Evolutionary conservation across 2,329 filamentous ascomycete genomes (phyloP).

Genomic region (Pseudopyrenochaeta lycopersici): DNA sequence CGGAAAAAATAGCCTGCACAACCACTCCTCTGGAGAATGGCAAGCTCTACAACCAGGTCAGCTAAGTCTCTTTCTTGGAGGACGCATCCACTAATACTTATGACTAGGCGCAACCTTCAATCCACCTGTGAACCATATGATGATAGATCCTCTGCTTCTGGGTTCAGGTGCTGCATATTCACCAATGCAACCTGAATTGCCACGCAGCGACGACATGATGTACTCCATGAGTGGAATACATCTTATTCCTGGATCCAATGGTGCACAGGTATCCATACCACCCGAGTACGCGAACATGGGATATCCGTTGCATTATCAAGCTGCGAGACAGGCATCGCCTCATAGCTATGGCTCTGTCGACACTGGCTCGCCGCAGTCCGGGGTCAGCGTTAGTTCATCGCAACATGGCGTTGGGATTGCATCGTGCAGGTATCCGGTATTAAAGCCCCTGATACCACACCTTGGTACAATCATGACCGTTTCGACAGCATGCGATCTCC

Average conservation of each 20-base stretch:
- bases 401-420: constrained; percentile 33
- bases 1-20: constrained; percentile 33
- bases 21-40: constrained; percentile 40
- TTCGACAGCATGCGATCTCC: constrained; percentile 83
- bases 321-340: constrained; percentile 43
- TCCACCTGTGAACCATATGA: constrained; percentile 45
- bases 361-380: constrained; percentile 47
- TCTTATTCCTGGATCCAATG: constrained; percentile 36
- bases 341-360: constrained; percentile 47
- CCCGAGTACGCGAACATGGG: constrained; percentile 42
- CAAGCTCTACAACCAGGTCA: constrained; percentile 40
- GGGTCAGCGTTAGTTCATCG: constrained; percentile 44
- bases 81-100: neutral
- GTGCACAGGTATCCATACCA: constrained; percentile 39
- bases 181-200: constrained; percentile 44
- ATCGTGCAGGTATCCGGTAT: constrained; percentile 75
- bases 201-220: constrained; percentile 45
- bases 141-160: constrained; percentile 48
- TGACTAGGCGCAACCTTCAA: constrained; percentile 36
- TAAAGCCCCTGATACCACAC: constrained; percentile 84
- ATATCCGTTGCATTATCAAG: constrained; percentile 43
- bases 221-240: constrained; percentile 50
- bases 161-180: constrained; percentile 40
- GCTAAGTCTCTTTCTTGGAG: neutral
- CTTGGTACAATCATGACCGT: constrained; percentile 81